Evolutionary conservation across 108 stramenopile species (phyloP), one percentile per base, ranked within the genome.

Genomic region (Cyclotella atomus): DNA sequence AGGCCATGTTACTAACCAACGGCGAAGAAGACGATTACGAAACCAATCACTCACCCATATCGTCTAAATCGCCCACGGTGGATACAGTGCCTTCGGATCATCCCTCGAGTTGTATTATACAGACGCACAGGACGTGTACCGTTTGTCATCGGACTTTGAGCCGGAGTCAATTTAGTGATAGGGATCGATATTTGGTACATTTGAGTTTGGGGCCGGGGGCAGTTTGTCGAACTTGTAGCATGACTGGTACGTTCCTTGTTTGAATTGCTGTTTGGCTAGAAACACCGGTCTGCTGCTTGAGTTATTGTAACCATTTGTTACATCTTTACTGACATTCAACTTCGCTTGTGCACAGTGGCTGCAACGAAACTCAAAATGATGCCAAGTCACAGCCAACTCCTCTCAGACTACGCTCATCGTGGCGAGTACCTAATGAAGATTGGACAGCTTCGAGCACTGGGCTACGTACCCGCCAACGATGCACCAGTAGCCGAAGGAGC

Each of bases 161-260:
- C 23, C 38, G 81, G 12, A 49, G 63, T 24, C 73, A 75, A 61
- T 82, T 82, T 69, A 59, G 46, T 2, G 68, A 70, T 32, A 55
- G 73, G 46, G 70, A 72, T 68, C 34, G 70, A 45, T 72, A 52
- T 35, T 63, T 60, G 34, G 49, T 72, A 28, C 56, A 67, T 54
- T 57, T 45, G 60, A 59, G 50, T 54, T 43, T 65, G 34, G 56
- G 20, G 36, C 64, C 69, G 8, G 73, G 73, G 33, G 69, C 70
- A 14, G 61, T 71, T 14, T 82, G 81, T 67, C 32, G 81, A 32
- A 82, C 81, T 30, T 82, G 81, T 50, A 67, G 46, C 57, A 82
- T 82, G 81, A 82, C 81, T 16, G 69, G 64, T 65, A 29, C 27
- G 64, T 38, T 3, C 25, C 2, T 29, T 5, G 29, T 59, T n/a